A percentile compares a stretch with the other conserved stretches of the same genome.
These are phyloP conservation scores for Barnettozyma botsteinii DNA, from an alignment of 805 yeast genomes.

Conservation along the genomic window DNA sequence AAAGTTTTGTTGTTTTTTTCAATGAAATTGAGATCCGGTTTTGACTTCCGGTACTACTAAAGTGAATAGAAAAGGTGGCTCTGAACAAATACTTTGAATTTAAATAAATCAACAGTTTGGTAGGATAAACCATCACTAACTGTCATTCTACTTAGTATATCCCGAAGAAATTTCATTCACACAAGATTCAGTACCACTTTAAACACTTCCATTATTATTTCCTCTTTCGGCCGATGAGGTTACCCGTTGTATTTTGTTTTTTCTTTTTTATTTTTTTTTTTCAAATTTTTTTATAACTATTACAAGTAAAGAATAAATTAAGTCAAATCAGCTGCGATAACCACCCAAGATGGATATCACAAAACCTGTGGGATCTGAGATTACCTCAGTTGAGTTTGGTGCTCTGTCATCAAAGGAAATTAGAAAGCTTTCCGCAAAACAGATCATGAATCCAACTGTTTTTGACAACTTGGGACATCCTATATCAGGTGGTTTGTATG, in stretches of 20 bases:
- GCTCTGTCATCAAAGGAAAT: slow-evolving; percentile 78
- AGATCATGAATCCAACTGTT: slow-evolving; percentile 92
- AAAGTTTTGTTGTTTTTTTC: background rate
- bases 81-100: no score
- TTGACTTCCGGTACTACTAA: background rate
- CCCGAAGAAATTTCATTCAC: no score
- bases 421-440: slow-evolving; percentile 84
- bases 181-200: no score
- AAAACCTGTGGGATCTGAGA: slow-evolving; percentile 93
- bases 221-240: slow-evolving; percentile 13
- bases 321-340: background rate
- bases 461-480: slow-evolving; percentile 97
- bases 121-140: no score
- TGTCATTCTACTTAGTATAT: no score
- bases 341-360: slow-evolving; percentile 79
- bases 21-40: background rate
- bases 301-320: background rate
- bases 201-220: background rate
- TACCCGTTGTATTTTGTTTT: slow-evolving; percentile 11
- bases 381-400: slow-evolving; percentile 87
- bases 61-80: background rate
- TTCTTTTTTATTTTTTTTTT: slow-evolving; percentile 5
- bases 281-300: slow-evolving; percentile 6
- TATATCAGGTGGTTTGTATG: slow-evolving; percentile 87
- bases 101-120: no score